phyloP scores from a whole-genome alignment of 495 filamentous ascomycete genomes.

The Parmelia sp. region DNA sequence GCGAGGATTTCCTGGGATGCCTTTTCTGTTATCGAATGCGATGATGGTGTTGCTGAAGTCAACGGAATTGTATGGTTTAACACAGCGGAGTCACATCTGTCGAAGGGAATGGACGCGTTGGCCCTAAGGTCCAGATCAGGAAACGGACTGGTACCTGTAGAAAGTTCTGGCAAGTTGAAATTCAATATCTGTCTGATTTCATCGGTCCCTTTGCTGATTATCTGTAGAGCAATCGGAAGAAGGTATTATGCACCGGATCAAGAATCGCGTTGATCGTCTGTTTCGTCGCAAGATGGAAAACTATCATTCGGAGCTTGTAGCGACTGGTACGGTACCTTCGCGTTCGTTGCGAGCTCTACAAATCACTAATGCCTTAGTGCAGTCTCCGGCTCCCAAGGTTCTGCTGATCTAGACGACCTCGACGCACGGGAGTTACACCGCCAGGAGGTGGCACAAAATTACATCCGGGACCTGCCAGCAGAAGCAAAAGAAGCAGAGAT shows the following conservation, averaged over 20 bases:
- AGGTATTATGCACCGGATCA: background rate
- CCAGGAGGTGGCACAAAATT: background rate
- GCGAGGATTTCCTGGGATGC: constrained; percentile 11
- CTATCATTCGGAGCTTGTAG: background rate
- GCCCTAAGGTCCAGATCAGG: background rate
- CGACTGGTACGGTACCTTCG: background rate
- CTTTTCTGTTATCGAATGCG: constrained; percentile 16
- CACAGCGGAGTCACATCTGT: background rate
- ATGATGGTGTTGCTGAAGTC: background rate
- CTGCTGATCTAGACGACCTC: background rate
- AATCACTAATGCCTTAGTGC: background rate
- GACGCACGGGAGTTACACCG: constrained; percentile 4
- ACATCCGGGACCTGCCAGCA: background rate
- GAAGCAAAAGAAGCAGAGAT: background rate
- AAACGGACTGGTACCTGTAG: background rate
- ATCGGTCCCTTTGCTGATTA: background rate
- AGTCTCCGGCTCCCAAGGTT: background rate
- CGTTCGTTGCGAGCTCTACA: background rate
- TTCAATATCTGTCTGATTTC: background rate
- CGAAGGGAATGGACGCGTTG: background rate
- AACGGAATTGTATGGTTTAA: background rate
- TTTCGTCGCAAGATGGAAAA: background rate
- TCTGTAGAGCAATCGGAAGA: background rate
- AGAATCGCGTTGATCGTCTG: background rate
- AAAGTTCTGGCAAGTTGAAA: background rate